Evolutionary conservation across 257 asterid species (phyloP), one percentile per base, ranked within the genome.

Genomic region (Lycium ferocissimum): DNA sequence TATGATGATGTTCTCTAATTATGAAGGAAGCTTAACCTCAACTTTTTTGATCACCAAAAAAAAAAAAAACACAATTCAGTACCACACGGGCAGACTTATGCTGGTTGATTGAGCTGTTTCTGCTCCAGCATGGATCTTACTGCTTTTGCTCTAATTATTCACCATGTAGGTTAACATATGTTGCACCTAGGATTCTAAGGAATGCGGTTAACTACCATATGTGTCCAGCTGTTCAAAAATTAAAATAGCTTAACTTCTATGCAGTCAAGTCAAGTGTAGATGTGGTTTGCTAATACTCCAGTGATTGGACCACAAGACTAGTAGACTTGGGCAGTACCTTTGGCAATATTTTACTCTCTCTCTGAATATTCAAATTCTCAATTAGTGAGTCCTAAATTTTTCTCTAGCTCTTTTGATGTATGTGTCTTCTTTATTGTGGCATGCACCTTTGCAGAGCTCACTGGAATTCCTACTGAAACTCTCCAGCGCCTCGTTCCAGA

Each of bases 401-500:
- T 56, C 43, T 22, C 75, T n/a, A 18, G 11, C 47, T 75, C n/a
- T 45, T 73, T 58, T 75, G 62, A 58, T 35, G 40, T 45, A 20
- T 73, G 53, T 57, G 43, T 43, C 45, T 72, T 26, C 43, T 72
- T 71, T 73, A 35, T 20, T 15, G 40, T 70, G 83, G 37, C 51
- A 75, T 79, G 63, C 17, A 81, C 83, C 72, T 87, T 81, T 59
- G 82, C 95, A 95, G 99, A 95, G 92, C 97, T 95, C 90, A 91
- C 93, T 4, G 94, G 97, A 70, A 89, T 95, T 71, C 95, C 97
- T 83, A 86, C 92, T 10, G 98, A 94, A n/a, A 94, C 94, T 45
- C 86, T 93, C 86, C 92, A 91, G 67, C 97, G 98, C 51, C 98
- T 95, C 83, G 90, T 95, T 84, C 99, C 99, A 12, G 99, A 94